Evolutionary conservation across 495 filamentous ascomycete genomes (phyloP).

Genomic region (Rusavskia elegans): DNA sequence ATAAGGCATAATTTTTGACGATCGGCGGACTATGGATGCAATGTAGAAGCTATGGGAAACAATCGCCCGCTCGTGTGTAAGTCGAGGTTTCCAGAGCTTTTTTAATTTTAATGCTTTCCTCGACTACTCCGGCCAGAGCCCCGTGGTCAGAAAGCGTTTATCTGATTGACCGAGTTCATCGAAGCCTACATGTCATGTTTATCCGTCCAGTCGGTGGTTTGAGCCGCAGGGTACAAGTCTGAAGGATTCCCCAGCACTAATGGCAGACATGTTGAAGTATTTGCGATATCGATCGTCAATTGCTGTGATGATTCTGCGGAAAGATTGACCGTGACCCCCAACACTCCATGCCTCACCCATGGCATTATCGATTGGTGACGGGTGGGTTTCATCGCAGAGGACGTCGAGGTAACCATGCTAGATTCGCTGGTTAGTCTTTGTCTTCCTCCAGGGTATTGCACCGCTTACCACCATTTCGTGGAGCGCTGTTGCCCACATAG

Average conservation of each 20-base stretch:
- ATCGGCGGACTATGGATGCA: too few relatives aligned
- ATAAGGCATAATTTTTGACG: too few relatives aligned
- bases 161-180: too few relatives aligned
- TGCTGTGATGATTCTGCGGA: neutral
- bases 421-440: neutral
- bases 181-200: too few relatives aligned
- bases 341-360: neutral
- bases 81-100: too few relatives aligned
- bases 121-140: too few relatives aligned
- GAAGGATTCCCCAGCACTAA: neutral
- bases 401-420: neutral
- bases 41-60: too few relatives aligned
- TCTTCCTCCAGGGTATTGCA: neutral
- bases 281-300: neutral
- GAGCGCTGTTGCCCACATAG: neutral
- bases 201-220: too few relatives aligned
- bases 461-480: constrained; percentile 1
- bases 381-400: neutral
- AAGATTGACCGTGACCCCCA: neutral
- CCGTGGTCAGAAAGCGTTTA: too few relatives aligned
- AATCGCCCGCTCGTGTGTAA: too few relatives aligned
- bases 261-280: neutral
- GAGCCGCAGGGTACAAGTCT: neutral
- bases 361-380: neutral
- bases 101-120: too few relatives aligned